Base-by-base conservation (phyloP, 1,284 basidiomycete species). In the Trichosporon sp. region DNA sequence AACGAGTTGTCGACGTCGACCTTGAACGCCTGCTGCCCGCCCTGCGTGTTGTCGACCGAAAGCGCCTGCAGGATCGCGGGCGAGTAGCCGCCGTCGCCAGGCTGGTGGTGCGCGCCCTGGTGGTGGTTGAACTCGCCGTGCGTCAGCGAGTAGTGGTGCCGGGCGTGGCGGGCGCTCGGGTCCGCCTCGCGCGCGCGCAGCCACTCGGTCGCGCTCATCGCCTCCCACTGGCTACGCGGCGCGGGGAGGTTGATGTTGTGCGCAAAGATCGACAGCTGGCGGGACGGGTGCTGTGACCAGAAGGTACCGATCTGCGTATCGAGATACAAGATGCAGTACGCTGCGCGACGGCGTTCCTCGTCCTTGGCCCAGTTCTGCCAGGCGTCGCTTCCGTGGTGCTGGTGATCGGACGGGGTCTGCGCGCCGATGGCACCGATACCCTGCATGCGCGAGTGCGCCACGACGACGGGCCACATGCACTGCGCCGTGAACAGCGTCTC, bases 311-410 rank as follows among this genome's bases (percentile, higher is more conserved):
- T 70, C 64, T 82, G 80, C 16, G 80, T 82, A 71, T 82, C 80
- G 66, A 82, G 75, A 14, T 78, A 71, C 1, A 81, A 69, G 32
- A 82, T 77, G 67, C 76, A 79, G 70, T 76, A 82, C 0, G 79
- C 80, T 7, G 80, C 77, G 32, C 80, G 75, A 2, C 80, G 78
- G 48, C 80, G 78, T 76, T 82, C 80, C 66, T 74, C 73, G 40
- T 80, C 80, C 68, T 80, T 79, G n/a, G 80, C 80, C 80, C 80
- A 82, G 5, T 73, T 68, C 5, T 73, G 66, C 80, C 80, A 82
- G 4, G 77, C 78, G n/a, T 76, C 75, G 46, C 78, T 75, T 12
- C 75, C 71, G 37, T 73, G 73, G 3, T 59, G 70, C 21, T 78
- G 77, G 5, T 66, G 59, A 32, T 63, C 59, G 59, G 32, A 37